Conservation (phyloP, 495 filamentous ascomycete species). For the Polyplosphaeria fusca region DNA sequence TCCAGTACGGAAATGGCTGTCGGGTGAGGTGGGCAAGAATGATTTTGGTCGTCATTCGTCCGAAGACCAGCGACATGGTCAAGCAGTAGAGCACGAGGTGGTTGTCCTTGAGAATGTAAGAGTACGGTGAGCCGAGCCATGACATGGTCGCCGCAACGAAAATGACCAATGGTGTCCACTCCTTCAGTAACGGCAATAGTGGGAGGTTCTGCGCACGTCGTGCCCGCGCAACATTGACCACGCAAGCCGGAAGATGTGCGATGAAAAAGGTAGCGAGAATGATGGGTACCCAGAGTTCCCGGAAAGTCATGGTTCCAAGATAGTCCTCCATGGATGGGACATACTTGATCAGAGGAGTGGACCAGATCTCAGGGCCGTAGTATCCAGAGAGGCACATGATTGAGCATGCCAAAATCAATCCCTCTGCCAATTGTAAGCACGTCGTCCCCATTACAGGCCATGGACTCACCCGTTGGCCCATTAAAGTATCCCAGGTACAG, state of each 20-base stretch:
- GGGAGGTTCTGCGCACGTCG: constrained; percentile 70
- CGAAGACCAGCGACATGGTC: constrained; percentile 92
- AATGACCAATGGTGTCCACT: constrained; percentile 87
- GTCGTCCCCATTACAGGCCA: neutral
- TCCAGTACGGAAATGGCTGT: constrained; percentile 97
- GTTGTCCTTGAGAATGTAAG: constrained; percentile 72
- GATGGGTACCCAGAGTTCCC: constrained; percentile 83
- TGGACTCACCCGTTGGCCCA: constrained; percentile 68
- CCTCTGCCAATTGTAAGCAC: constrained; percentile 54
- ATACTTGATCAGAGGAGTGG: constrained; percentile 55
- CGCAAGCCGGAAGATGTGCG: constrained; percentile 74
- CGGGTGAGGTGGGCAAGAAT: constrained; percentile 91
- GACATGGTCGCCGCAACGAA: constrained; percentile 69
- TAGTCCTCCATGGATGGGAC: constrained; percentile 24
- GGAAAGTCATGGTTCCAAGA: constrained; percentile 50
- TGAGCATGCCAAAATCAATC: constrained; percentile 78
- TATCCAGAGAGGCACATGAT: constrained; percentile 83
- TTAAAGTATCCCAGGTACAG: constrained; percentile 96
- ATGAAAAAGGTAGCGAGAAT: constrained; percentile 69
- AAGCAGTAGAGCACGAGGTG: constrained; percentile 88
- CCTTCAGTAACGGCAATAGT: constrained; percentile 79
- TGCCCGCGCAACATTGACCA: constrained; percentile 77
- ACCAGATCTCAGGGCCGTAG: constrained; percentile 88
- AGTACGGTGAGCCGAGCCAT: constrained; percentile 88
- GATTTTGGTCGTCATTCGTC: constrained; percentile 99